A percentile compares a stretch with the other conserved stretches of the same genome.
These are phyloP conservation scores for Penicillium pulvis DNA, from an alignment of 495 filamentous ascomycete species.

Conservation along the genomic window DNA sequence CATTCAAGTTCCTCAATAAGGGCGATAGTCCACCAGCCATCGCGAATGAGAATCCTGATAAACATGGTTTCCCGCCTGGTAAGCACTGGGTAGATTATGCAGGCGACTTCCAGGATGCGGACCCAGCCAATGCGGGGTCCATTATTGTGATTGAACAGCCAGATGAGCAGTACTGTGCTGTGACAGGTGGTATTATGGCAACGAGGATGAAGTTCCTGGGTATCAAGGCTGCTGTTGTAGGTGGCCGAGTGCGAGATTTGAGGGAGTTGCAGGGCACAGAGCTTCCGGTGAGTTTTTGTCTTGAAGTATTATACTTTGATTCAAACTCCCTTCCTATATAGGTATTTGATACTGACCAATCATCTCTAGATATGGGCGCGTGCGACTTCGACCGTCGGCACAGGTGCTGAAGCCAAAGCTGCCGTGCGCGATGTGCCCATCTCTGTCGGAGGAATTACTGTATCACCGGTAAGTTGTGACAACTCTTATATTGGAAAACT, in stretches of 20 bases:
- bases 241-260: conserved; percentile 65
- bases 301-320: neutral
- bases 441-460: conserved; percentile 47
- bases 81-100: conserved; percentile 63
- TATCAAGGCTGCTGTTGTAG: conserved; percentile 55
- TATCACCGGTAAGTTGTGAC: conserved; percentile 45
- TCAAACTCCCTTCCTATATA: conserved; percentile 1
- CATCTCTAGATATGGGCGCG: conserved; percentile 54
- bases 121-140: conserved; percentile 43
- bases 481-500: neutral
- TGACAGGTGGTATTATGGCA: conserved; percentile 70
- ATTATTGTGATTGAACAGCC: conserved; percentile 65
- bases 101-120: conserved; percentile 24
- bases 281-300: conserved; percentile 46
- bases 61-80: conserved; percentile 40
- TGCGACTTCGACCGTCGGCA: conserved; percentile 60
- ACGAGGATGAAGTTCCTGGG: conserved; percentile 60
- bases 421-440: conserved; percentile 57
- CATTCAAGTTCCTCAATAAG: conserved; percentile 64
- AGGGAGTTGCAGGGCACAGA: conserved; percentile 48
- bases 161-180: conserved; percentile 58
- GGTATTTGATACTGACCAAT: neutral
- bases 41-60: conserved; percentile 27
- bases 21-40: conserved; percentile 26
- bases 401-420: conserved; percentile 60